Conservation (phyloP, 2,329 filamentous ascomycete genomes). For the Lanzia echinophila region DNA sequence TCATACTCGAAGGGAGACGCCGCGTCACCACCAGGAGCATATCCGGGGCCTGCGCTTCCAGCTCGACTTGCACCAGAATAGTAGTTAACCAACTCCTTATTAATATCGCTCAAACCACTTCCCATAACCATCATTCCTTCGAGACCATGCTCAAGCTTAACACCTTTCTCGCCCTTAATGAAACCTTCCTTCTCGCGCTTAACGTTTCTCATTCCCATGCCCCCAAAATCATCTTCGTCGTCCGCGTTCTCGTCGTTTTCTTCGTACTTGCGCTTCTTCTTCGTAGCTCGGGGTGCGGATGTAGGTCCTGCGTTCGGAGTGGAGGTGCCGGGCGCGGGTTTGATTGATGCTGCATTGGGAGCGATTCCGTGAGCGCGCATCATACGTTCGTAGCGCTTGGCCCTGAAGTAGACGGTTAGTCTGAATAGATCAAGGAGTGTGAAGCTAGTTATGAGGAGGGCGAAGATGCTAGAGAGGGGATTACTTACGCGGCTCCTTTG, state of each 20-base stretch:
- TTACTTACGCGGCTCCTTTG: constrained; percentile 64
- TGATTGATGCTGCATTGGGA: constrained; percentile 22
- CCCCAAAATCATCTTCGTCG: constrained; percentile 18
- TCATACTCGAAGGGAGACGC: not conserved
- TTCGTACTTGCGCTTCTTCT: constrained; percentile 24
- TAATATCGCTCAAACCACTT: not conserved
- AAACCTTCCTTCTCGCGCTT: not conserved
- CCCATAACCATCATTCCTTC: too few species aligned
- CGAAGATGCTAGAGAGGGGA: not conserved
- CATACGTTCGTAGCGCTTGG: constrained; percentile 62
- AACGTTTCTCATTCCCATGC: not conserved
- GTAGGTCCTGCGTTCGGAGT: constrained; percentile 3
- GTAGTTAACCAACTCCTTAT: not conserved
- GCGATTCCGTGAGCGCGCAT: constrained; percentile 51
- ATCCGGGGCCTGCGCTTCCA: not conserved
- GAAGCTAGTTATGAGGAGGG: not conserved
- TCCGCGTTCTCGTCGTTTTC: constrained; percentile 16
- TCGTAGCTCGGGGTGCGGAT: not conserved
- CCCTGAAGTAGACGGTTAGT: constrained; percentile 38
- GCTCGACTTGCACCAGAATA: not conserved
- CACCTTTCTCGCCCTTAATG: not conserved
- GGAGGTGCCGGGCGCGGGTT: constrained; percentile 17
- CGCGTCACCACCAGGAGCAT: not conserved
- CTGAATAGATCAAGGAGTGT: not conserved
- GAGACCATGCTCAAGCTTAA: too few species aligned